Base-by-base conservation (phyloP, 1,139 yeast species). In the Pichia cactophila region DNA sequence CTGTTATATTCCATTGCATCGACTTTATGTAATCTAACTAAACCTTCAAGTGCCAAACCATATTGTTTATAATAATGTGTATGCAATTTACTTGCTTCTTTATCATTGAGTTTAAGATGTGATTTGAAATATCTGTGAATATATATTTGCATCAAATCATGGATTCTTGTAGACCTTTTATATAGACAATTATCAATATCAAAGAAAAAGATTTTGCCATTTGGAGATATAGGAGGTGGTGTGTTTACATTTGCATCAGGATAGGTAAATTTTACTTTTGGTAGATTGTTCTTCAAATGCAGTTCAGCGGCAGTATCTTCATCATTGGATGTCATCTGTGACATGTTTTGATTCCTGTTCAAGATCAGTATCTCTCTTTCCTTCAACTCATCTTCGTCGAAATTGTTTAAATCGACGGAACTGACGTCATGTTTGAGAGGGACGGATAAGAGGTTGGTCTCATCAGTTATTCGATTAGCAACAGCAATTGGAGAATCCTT, bases 141-240 rank as follows among this genome's bases (percentile, higher is more conserved):
- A 57, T 83, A 83, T 29, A 76, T 80, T 61, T 85, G 95, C 97
- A 90, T 92, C 69, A 87, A 65, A 57, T 86, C 94, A 60, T 86
- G 95, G 57, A 92, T 86, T 63, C 74, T 72, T 37, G 87, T 79
- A 1, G 88, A 79, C 56, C 89, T 71, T 47, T 77, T 75, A 66
- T 92, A 92, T 42, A 92, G 74, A 61, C 96, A 87, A 66, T 92
- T 92, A 68, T 92, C 97, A 48, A 90, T 87, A 64, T 90, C 98
- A 60, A 90, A 92, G 66, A 80, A 88, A 68, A 90, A 86, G 42
- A 87, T 83, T 51, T 64, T 66, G 48, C 69, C 69, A 26, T 64
- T 61, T 10, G 59, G 48, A 0, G 77, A 76, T 6, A 74, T 54
- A 1, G 81, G 79, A 11, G 62, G 53, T 0, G 78, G 76, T 6